Conservation (phyloP, 2,329 filamentous ascomycete species). For the Trichoderma arundinaceum region DNA sequence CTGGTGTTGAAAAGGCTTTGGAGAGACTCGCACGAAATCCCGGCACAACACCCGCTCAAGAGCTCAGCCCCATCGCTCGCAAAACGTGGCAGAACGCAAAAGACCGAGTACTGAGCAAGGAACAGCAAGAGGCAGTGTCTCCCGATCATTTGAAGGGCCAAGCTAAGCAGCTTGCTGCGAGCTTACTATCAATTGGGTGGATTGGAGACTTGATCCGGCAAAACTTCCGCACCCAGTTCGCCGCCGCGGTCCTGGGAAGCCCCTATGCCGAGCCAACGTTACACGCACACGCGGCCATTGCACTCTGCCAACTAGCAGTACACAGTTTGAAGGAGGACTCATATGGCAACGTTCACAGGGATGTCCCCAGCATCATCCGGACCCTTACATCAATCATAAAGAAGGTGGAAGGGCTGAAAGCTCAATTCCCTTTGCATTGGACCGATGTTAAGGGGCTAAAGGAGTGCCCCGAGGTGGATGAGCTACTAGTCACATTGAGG, state of each 20-base stretch:
- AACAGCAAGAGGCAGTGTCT: conserved; percentile 61
- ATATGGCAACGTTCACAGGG: conserved; percentile 83
- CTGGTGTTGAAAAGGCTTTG: conserved; percentile 54
- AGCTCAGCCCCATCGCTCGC: conserved; percentile 58
- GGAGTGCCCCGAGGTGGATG: conserved; percentile 70
- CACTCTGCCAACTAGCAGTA: conserved; percentile 71
- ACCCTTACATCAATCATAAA: conserved; percentile 72
- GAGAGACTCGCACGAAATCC: conserved; percentile 53
- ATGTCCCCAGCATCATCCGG: conserved; percentile 76
- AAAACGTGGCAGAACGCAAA: conserved; percentile 55
- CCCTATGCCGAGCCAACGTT: conserved; percentile 73
- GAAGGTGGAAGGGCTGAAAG: conserved; percentile 71
- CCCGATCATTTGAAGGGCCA: conserved; percentile 56
- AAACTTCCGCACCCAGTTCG: conserved; percentile 68
- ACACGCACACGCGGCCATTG: conserved; percentile 73
- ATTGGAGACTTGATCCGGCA: conserved; percentile 73
- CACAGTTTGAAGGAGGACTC: conserved; percentile 79
- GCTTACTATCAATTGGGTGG: conserved; percentile 54
- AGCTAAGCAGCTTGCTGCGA: conserved; percentile 54
- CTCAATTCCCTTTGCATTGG: conserved; percentile 70
- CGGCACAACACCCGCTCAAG: conserved; percentile 54
- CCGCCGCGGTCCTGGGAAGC: conserved; percentile 71
- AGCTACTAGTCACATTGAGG: conserved; percentile 69
- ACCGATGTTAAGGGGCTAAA: conserved; percentile 69
- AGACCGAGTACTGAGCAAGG: conserved; percentile 55